Evolutionary conservation across 768 basidiomycete species (phyloP), one percentile per base, ranked within the genome.

Genomic region (Trametes cubensis): DNA sequence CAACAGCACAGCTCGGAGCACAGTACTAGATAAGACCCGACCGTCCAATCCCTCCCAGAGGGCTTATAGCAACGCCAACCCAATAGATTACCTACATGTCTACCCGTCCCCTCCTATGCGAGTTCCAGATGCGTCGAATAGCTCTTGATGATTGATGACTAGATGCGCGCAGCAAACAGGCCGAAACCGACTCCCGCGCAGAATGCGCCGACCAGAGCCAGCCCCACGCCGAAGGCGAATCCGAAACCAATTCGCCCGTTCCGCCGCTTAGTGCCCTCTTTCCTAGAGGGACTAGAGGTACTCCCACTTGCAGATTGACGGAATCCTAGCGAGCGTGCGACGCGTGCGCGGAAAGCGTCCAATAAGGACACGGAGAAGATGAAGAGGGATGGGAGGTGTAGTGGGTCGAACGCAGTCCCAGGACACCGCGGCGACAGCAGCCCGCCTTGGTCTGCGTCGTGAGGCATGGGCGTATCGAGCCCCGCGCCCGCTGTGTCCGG

Each of bases 381-480:
- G 7, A 90, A 15, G 30, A 90, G 72, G 6, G 86, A 87, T 0
- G 87, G 86, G 39, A 89, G 69, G 69, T 89, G 86, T 17, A 90
- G 72, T 1, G 88, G 89, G 64, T 90, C 88, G 61, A 86, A 80
- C 18, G 75, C 58, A 20, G 72, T 58, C 20, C 72, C 70, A n/a
- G 69, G 26, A 55, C 76, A 74, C 15, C 52, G 41, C 15, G 71
- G 60, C 17, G 58, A 57, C 21, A 50, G 26, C 8, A 55, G 38
- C 6, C 38, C 44, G 2, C 49, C 52, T 6, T 44, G 34, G 25
- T 56, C 46, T n/a, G 38, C 20, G 8, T 53, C 34, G 15, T 47
- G 39, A 13, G 46, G 57, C 44, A 54, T 54, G 39, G 28, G 38
- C 2, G 58, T 41, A 64, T 66, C 26, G 69, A 66, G 56, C 41